These are phyloP conservation scores for Suillus decipiens DNA, from an alignment of 768 basidiomycete genomes.

Conservation along the genomic window DNA sequence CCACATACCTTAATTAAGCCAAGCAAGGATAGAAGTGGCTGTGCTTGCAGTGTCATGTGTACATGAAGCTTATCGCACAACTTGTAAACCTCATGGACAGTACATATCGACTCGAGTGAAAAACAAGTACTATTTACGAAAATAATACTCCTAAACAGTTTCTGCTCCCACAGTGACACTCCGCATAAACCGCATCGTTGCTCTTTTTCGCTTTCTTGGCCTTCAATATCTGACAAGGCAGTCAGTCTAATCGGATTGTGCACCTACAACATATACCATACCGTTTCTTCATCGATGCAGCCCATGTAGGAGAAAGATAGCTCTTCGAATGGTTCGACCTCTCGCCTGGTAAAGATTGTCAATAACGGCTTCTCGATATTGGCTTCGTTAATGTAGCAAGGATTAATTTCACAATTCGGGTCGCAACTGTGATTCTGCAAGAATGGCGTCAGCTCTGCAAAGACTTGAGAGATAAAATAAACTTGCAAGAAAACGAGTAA, in stretches of 20 bases:
- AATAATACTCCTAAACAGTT: constrained; percentile 49
- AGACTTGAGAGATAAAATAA: background rate
- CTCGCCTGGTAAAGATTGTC: constrained; percentile 62
- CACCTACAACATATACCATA: background rate
- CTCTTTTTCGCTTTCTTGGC: constrained; percentile 11
- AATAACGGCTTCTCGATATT: constrained; percentile 70
- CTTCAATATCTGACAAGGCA: constrained; percentile 11
- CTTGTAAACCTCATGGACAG: background rate
- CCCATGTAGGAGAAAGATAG: constrained; percentile 79
- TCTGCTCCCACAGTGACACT: constrained; percentile 52
- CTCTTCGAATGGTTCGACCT: constrained; percentile 68
- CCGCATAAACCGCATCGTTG: constrained; percentile 46
- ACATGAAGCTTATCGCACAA: background rate
- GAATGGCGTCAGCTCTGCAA: background rate
- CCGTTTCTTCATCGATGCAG: constrained; percentile 40
- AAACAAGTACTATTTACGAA: constrained; percentile 18
- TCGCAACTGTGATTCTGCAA: constrained; percentile 88
- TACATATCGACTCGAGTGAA: no score
- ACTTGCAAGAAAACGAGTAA: constrained; percentile 86
- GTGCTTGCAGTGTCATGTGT: background rate
- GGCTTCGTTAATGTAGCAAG: constrained; percentile 79
- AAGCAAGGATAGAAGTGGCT: background rate
- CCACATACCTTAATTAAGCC: background rate
- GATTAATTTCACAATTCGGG: constrained; percentile 74
- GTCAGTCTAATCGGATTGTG: background rate